Evolutionary conservation across 352 stramenopile genomes (phyloP), one percentile per base, ranked within the genome.

Genomic region (Globisporangium parvum): DNA sequence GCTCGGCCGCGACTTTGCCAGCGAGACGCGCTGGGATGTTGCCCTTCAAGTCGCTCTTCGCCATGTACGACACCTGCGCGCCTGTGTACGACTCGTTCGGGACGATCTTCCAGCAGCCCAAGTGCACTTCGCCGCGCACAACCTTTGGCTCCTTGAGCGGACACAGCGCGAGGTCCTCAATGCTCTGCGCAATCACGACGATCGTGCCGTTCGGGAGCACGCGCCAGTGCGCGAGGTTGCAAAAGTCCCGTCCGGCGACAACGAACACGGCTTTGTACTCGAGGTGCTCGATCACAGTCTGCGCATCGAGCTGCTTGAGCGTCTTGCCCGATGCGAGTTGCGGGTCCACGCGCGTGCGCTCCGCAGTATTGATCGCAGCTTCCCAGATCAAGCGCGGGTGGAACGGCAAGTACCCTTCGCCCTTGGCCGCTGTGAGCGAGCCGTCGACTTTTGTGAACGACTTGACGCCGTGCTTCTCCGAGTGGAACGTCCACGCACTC

Each of bases 181-280:
- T 84, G 42, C 73, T 82, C 58, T 87, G 78, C 2, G 68, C 76
- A 4, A 89, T 71, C n/a, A 89, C 54, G 49, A 91, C 64, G 52
- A 87, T 89, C 26, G 76, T 85, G 10, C 73, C 75, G n/a, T 72
- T 70, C 15, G 75, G 55, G 0, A 89, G 52, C 41, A 87, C 73
- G 6, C 80, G 80, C 76, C 77, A 91, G 63, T 91, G 80, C 17
- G 74, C 66, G 18, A 89, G 63, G 24, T 75, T 89, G 55, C 72
- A 80, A 55, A 91, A 91, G 50, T 91, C 80, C 15, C 80, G 77
- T 1, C 80, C 80, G 8, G 78, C 74, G 21, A 91, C 77, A 18
- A 89, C 69, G 47, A 91, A 85, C 42, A 89, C 78, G 8, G 78
- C 73, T 51, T 91, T 91, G 77, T 80, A 89, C 66, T 88, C 76